Evolutionary conservation across 768 basidiomycete genomes (phyloP).

Genomic region (Suillus lakei): DNA sequence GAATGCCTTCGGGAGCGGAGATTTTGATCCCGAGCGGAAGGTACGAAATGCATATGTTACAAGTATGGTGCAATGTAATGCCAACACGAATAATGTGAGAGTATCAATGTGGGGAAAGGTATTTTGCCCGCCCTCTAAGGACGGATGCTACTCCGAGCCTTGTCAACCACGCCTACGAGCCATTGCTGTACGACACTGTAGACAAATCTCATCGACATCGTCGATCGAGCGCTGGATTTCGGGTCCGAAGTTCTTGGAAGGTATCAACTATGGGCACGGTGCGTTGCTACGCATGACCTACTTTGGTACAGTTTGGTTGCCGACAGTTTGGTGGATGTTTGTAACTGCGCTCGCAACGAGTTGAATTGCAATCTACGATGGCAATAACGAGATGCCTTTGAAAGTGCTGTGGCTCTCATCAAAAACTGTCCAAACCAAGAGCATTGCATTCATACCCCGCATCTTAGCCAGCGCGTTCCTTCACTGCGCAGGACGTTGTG

Average conservation of each 20-base stretch:
- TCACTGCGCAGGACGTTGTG: constrained; percentile 47
- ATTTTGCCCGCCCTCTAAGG: background rate
- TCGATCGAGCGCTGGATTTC: constrained; percentile 76
- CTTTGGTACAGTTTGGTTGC: constrained; percentile 58
- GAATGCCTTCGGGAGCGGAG: constrained; percentile 14
- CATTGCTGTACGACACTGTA: constrained; percentile 67
- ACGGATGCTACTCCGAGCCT: background rate
- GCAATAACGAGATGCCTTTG: constrained; percentile 76
- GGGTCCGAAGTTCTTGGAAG: constrained; percentile 61
- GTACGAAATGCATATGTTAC: constrained; percentile 30
- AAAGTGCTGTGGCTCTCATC: constrained; percentile 60
- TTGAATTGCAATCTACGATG: constrained; percentile 75
- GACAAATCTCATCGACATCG: constrained; percentile 72
- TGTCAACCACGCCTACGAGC: constrained; percentile 34
- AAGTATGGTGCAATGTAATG: constrained; percentile 32
- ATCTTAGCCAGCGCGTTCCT: constrained; percentile 77
- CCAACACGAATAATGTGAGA: constrained; percentile 13
- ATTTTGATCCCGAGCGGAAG: constrained; percentile 14
- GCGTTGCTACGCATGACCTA: constrained; percentile 38
- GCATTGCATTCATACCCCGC: constrained; percentile 54
- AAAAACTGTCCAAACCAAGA: constrained; percentile 18
- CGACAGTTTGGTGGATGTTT: constrained; percentile 63
- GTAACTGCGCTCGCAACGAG: constrained; percentile 65
- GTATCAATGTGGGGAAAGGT: background rate
- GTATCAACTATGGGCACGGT: constrained; percentile 13